These are phyloP conservation scores for Viridothelium virens DNA, from an alignment of 495 filamentous ascomycete genomes.

Conservation along the genomic window DNA sequence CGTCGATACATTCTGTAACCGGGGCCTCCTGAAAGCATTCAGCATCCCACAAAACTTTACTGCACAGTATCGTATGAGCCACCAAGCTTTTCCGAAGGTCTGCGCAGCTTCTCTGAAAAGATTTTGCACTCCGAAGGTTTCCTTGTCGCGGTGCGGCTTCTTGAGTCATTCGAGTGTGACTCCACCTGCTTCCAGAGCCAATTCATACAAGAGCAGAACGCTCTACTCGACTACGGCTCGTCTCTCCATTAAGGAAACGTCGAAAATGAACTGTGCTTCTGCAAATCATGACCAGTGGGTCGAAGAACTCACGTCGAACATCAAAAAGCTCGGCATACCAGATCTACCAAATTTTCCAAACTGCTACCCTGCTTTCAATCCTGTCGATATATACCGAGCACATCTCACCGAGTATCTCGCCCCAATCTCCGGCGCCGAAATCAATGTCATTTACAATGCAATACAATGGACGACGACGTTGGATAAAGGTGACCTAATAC, in stretches of 20 bases:
- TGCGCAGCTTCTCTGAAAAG: background rate
- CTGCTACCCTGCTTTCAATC: constrained; percentile 62
- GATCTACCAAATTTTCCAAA: constrained; percentile 19
- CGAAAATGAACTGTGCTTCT: background rate
- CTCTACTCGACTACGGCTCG: background rate
- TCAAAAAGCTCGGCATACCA: constrained; percentile 24
- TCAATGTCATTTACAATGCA: constrained; percentile 65
- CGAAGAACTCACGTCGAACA: constrained; percentile 17
- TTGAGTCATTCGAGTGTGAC: background rate
- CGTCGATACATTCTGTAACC: no score
- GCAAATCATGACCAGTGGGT: background rate
- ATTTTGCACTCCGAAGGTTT: background rate
- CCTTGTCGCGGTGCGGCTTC: background rate
- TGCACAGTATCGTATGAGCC: background rate
- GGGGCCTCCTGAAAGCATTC: no score
- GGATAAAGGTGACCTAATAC: constrained; percentile 81
- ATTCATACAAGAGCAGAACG: background rate
- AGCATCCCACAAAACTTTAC: background rate
- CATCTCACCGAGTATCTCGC: constrained; percentile 69
- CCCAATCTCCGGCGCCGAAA: constrained; percentile 64
- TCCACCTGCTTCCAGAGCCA: background rate
- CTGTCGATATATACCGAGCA: constrained; percentile 78
- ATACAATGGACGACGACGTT: constrained; percentile 74
- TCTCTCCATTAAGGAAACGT: background rate
- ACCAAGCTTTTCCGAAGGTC: background rate